phyloP scores from a whole-genome alignment of 106 monocot species.

The Agapanthus africanus region DNA sequence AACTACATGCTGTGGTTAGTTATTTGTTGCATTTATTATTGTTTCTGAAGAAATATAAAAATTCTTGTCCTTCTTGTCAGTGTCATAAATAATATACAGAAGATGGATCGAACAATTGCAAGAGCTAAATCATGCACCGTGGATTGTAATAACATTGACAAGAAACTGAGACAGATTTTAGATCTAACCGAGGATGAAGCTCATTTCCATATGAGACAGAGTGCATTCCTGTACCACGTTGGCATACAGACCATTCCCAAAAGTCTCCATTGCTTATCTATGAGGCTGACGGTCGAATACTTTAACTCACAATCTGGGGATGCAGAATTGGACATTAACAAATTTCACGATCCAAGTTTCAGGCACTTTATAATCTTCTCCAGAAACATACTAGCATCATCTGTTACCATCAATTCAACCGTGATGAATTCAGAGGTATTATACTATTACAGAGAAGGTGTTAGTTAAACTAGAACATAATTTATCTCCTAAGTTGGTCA shows the following conservation, averaged over 20 bases:
- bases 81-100: slow-evolving; percentile 47
- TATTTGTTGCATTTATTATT: too few relatives aligned
- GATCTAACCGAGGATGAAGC: slow-evolving; percentile 82
- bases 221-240: slow-evolving; percentile 85
- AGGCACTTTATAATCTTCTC: slow-evolving; percentile 76
- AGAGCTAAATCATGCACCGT: slow-evolving; percentile 42
- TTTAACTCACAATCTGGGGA: slow-evolving; percentile 44
- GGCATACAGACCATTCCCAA: slow-evolving; percentile 86
- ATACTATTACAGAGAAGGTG: too few relatives aligned
- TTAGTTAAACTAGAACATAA: too few relatives aligned
- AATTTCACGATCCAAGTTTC: slow-evolving; percentile 26
- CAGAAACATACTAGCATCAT: slow-evolving; percentile 61
- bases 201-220: slow-evolving; percentile 77
- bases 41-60: too few relatives aligned
- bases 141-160: slow-evolving; percentile 80
- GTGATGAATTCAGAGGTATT: slow-evolving; percentile 69
- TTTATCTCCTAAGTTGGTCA: too few relatives aligned
- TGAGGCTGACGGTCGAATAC: slow-evolving; percentile 91
- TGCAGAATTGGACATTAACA: slow-evolving; percentile 13
- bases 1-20: too few relatives aligned
- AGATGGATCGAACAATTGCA: slow-evolving; percentile 63
- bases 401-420: slow-evolving; percentile 82
- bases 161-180: slow-evolving; percentile 80
- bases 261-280: slow-evolving; percentile 75
- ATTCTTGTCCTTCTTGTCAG: slow-evolving; percentile 30